Base-by-base conservation (phyloP, 257 asterid species). In the Anisodus tanguticus region DNA sequence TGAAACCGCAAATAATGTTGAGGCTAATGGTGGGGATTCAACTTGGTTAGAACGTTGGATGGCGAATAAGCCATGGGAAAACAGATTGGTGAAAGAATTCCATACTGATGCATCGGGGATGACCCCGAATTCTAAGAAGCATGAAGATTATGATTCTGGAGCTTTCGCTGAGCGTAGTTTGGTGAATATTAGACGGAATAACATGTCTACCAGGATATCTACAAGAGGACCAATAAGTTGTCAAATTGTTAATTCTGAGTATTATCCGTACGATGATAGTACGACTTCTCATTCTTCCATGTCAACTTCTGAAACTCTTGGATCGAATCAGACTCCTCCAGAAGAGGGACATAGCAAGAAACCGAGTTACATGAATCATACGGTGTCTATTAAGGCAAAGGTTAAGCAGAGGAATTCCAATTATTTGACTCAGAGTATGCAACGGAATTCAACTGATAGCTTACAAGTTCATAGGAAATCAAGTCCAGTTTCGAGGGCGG, bases 31-130 rank as follows among this genome's bases (percentile, higher is more conserved):
- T 9, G 62, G 87, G 13, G 93, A 89, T 10, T 85, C 87, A 41
- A 83, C 85, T 80, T 95, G 98, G 98, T 84, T 95, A 70, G 97
- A 93, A 17, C 89, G 93, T 11, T 95, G 98, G 97, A 91, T 94
- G 96, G 94, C 95, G 10, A 86, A 81, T 55, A 90, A 92, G 82
- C 91, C 93, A 16, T 88, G 92, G 93, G 93, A 92, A 84, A 88
- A 82, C 19, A 88, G 90, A 58, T 82, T 87, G 58, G 60, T 84
- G 71, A 89, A 85, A 71, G 92, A 88, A 79, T 80, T 58, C 85
- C 87, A 88, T 19, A 82, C 77, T n/a, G 83, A 85, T 57, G 81
- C 90, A n/a, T 57, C 82, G 2, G 90, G 87, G 35, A 77, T 77
- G 82, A 89, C 90, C 41, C 90, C 92, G 13, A 64, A 55, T 79